Conservation (phyloP, 1,139 yeast species). For the Geotrichum citri-aurantii region DNA sequence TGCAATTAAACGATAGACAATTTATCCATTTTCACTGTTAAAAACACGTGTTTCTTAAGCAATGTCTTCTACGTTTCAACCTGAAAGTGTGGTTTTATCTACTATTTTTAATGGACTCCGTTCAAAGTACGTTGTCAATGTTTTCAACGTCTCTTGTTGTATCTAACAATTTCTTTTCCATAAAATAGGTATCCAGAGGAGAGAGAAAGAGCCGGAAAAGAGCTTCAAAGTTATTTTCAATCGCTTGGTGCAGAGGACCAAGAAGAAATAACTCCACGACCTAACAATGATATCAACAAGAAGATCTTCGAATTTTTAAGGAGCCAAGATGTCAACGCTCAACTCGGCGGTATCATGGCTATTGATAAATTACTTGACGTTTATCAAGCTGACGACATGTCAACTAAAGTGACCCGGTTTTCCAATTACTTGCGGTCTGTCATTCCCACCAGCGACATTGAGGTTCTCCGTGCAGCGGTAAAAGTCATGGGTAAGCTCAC, state of each 20-base stretch:
- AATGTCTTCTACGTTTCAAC: constrained; percentile 16
- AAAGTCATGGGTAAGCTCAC: constrained; percentile 83
- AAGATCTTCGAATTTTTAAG: constrained; percentile 81
- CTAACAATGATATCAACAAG: constrained; percentile 81
- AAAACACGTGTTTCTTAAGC: background rate
- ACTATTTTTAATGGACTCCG: constrained; percentile 25
- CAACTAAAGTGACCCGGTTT: constrained; percentile 83
- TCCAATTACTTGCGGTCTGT: constrained; percentile 81
- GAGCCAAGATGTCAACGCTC: constrained; percentile 62
- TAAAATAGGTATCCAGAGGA: constrained; percentile 33
- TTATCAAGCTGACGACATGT: constrained; percentile 68
- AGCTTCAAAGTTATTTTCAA: constrained; percentile 59
- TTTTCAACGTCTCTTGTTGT: background rate
- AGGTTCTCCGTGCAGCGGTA: constrained; percentile 83
- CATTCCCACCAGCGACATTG: constrained; percentile 74
- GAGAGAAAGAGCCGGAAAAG: constrained; percentile 46
- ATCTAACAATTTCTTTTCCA: background rate
- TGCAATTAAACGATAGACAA: background rate
- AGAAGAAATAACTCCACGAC: constrained; percentile 71
- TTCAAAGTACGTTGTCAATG: constrained; percentile 23
- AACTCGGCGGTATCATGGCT: constrained; percentile 87
- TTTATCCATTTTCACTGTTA: background rate
- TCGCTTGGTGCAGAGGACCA: constrained; percentile 70
- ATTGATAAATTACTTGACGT: constrained; percentile 80
- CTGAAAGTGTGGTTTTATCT: constrained; percentile 21